Evolutionary conservation across 2,329 filamentous ascomycete genomes (phyloP).

Genomic region (Trichoderma sp.): DNA sequence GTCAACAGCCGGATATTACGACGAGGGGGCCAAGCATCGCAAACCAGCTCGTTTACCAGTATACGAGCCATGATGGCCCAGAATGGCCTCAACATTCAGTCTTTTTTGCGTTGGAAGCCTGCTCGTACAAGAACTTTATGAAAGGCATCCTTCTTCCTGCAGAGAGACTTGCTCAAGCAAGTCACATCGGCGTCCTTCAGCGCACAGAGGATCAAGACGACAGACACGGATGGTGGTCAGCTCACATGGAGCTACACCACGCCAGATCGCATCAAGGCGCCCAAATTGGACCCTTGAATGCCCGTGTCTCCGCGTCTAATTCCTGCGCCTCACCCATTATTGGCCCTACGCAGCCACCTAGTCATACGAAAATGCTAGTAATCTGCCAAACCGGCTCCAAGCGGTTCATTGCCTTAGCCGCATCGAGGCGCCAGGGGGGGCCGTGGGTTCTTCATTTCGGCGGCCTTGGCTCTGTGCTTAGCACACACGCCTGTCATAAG

Average conservation of each 20-base stretch:
- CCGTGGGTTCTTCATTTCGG: slow-evolving; percentile 24
- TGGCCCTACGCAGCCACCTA: not conserved
- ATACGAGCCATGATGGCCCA: slow-evolving; percentile 1
- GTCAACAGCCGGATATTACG: slow-evolving; percentile 20
- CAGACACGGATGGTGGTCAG: slow-evolving; percentile 16
- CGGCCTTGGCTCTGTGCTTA: slow-evolving; percentile 16
- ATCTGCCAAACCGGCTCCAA: slow-evolving; percentile 7
- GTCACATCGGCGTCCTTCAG: too few species aligned
- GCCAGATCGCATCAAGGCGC: not conserved
- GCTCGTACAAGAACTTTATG: not conserved
- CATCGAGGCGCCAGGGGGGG: slow-evolving; percentile 4
- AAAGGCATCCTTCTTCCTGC: too few species aligned
- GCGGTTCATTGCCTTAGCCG: not conserved
- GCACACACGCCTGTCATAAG: not conserved
- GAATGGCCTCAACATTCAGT: slow-evolving; percentile 9
- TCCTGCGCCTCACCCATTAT: not conserved
- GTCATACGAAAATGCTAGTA: not conserved
- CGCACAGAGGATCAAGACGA: not conserved
- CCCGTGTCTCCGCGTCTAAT: not conserved
- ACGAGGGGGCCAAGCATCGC: not conserved
- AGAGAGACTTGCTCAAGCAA: too few species aligned
- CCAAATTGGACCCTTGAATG: not conserved
- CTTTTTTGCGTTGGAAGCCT: not conserved
- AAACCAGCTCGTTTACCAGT: not conserved
- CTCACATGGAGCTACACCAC: slow-evolving; percentile 7